These are phyloP conservation scores for Termitomyces sp. DNA, from an alignment of 768 basidiomycete species.

Conservation along the genomic window DNA sequence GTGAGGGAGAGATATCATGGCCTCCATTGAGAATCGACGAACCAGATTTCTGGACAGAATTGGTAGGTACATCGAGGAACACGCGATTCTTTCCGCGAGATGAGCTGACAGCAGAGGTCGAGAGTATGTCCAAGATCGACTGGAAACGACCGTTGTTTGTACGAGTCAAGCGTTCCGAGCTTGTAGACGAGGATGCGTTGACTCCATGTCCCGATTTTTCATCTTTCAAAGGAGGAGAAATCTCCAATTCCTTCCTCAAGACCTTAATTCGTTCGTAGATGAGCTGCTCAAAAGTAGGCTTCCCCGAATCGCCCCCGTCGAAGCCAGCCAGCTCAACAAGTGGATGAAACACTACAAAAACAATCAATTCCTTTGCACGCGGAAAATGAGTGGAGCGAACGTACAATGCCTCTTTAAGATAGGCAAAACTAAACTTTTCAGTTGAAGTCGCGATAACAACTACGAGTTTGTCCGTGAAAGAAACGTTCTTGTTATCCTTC, in stretches of 20 bases:
- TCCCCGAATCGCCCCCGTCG: slow-evolving; percentile 34
- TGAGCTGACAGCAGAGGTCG: slow-evolving; percentile 2
- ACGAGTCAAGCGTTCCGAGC: background rate
- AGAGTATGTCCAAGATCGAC: slow-evolving; percentile 8
- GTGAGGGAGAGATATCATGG: background rate
- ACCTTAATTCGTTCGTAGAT: slow-evolving; percentile 55
- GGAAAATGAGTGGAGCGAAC: slow-evolving; percentile 21
- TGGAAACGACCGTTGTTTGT: slow-evolving; percentile 14
- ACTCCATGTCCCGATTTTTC: background rate
- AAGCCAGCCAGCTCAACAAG: slow-evolving; percentile 60
- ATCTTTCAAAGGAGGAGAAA: slow-evolving; percentile 18
- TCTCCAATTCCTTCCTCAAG: slow-evolving; percentile 64
- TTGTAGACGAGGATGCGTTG: background rate
- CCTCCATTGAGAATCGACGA: background rate
- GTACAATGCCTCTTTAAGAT: slow-evolving; percentile 87
- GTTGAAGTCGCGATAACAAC: slow-evolving; percentile 56
- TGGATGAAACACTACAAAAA: slow-evolving; percentile 54
- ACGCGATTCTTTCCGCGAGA: slow-evolving; percentile 6
- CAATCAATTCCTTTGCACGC: background rate
- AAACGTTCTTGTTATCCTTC: slow-evolving; percentile 49
- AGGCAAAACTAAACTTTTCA: slow-evolving; percentile 75
- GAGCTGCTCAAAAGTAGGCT: slow-evolving; percentile 42
- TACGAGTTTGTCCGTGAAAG: slow-evolving; percentile 63
- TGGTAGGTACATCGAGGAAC: slow-evolving; percentile 1
- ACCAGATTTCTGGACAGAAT: background rate